Conservation (phyloP, 345 rosid species). For the Hypericum perforatum region DNA sequence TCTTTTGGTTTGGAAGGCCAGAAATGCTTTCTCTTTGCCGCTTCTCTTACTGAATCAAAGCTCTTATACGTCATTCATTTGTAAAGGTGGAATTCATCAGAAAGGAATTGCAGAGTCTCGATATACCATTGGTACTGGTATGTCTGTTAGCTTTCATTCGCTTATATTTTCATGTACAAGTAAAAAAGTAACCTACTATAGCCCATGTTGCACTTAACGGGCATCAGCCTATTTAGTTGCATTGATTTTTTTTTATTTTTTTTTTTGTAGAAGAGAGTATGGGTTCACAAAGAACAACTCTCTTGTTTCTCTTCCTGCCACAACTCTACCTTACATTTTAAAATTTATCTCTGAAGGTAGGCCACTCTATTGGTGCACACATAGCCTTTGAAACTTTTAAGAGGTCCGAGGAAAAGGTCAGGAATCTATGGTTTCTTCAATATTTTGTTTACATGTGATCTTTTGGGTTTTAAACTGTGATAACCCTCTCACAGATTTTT, state of each 20-base stretch:
- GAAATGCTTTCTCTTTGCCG: too few species aligned
- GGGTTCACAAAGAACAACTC: too few species aligned
- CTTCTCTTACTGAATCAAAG: too few species aligned
- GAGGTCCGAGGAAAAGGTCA: slow-evolving; percentile 52
- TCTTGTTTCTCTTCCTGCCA: too few species aligned
- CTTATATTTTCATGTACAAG: not conserved
- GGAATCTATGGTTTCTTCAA: not conserved
- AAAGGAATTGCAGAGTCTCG: slow-evolving; percentile 30
- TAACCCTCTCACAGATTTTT: not conserved
- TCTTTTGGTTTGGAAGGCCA: too few species aligned
- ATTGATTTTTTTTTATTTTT: too few species aligned
- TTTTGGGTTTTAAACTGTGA: too few species aligned
- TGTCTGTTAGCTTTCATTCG: slow-evolving; percentile 7
- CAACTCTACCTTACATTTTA: not conserved
- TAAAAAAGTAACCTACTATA: too few species aligned
- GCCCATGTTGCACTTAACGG: too few species aligned
- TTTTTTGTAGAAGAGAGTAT: too few species aligned
- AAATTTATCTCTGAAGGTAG: slow-evolving; percentile 47
- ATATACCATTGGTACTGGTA: slow-evolving; percentile 66
- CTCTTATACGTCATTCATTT: slow-evolving; percentile 10
- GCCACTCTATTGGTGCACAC: slow-evolving; percentile 78
- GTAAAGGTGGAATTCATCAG: slow-evolving; percentile 58
- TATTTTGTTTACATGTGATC: too few species aligned
- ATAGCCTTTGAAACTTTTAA: slow-evolving; percentile 50
- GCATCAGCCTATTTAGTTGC: too few species aligned